Base-by-base conservation (phyloP, 2,329 filamentous ascomycete species). In the Capronia epimyces region DNA sequence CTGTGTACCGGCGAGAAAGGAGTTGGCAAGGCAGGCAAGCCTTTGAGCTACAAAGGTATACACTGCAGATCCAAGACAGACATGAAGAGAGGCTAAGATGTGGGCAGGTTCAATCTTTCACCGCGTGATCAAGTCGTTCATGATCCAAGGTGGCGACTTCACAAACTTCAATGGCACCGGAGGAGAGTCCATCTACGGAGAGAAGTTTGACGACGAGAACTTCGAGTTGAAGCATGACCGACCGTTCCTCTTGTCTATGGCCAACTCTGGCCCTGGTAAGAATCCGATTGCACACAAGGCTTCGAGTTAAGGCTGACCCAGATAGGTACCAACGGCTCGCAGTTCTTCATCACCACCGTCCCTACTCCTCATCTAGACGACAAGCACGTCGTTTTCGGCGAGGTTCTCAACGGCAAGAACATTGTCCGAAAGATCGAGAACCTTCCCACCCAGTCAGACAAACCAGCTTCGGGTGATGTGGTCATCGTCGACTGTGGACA, bases 61-160 rank as follows among this genome's bases (percentile, higher is more conserved):
- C 34, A 36, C 15, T n/a, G 46, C 43, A 15, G n/a, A 16, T 25
- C 16, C 20, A 16, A 36, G 27, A 27, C 29, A 37, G n/a, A 29
- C 1, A 43, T 50, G 29, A 46, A 36, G 24, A 45, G 34, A 39
- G 22, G 29, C 39, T 43, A 43, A 55, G 40, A 53, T n/a, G 29
- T 15, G 13, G 20, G 25, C 50, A 75, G 86, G 88, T 62, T 94
- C 87, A 55, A 76, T 75, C 62, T 97, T 98, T 78, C 91, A 98
- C 76, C 87, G 91, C 45, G 87, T 98, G 59, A 98, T 98, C 75
- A 96, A 96, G 78, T 81, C 87, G 64, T 98, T 98, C 73, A 97
- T 98, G 91, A 93, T 96, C 65, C 87, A 96, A 75, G 90, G 93
- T 66, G 91, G 93, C 71, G 93, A 97, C 71, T 98, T 98, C 70